Evolutionary conservation across 805 yeast species (phyloP).

Genomic region (Ogataea pini): DNA sequence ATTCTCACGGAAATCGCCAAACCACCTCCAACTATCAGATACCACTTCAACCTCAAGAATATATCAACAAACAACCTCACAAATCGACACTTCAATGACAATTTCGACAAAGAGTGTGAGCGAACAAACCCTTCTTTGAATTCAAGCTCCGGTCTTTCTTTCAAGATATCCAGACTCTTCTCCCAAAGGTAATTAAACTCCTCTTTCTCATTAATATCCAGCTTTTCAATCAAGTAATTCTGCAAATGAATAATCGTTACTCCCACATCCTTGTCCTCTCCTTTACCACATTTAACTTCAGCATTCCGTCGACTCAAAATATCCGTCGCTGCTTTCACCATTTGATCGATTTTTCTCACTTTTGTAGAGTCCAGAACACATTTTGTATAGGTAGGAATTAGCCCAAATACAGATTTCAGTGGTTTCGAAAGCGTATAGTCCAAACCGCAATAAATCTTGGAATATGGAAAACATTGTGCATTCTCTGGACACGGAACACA

Average conservation of each 20-base stretch:
- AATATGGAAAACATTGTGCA: conserved; percentile 68
- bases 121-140: conserved; percentile 23
- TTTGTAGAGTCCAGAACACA: conserved; percentile 81
- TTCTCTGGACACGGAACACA: conserved; percentile 84
- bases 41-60: conserved; percentile 25
- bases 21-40: conserved; percentile 18
- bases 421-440: conserved; percentile 60
- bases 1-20: conserved; percentile 8
- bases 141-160: conserved; percentile 22
- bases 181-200: conserved; percentile 32
- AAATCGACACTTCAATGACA: conserved; percentile 32
- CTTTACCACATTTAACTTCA: conserved; percentile 40
- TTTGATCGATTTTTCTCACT: conserved; percentile 65
- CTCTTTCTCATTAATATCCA: conserved; percentile 25
- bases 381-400: conserved; percentile 59
- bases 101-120: conserved; percentile 30
- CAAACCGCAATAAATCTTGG: conserved; percentile 68
- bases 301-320: conserved; percentile 75
- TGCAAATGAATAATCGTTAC: conserved; percentile 65
- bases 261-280: conserved; percentile 35
- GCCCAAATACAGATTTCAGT: conserved; percentile 55
- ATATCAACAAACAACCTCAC: conserved; percentile 26
- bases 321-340: conserved; percentile 65
- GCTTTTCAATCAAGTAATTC: conserved; percentile 54
- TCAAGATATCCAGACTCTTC: conserved; percentile 21